A percentile compares a stretch with the other conserved stretches of the same genome.
Evolutionary conservation across 1,284 basidiomycete species (phyloP).

Genomic region (Rhizopogon hawkerae): DNA sequence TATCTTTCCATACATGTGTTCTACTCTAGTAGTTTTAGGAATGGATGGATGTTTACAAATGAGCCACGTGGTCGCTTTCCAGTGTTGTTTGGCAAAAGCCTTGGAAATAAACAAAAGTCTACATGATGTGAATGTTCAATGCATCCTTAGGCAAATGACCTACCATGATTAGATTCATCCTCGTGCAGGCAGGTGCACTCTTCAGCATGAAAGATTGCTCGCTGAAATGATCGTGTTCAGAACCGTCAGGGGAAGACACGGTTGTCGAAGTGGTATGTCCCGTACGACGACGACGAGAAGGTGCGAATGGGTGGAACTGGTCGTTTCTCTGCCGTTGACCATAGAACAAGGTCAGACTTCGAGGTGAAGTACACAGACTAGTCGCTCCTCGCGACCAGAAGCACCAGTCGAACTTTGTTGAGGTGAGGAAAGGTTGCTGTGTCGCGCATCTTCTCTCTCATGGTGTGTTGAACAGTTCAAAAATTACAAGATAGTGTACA

Average conservation of each 20-base stretch:
- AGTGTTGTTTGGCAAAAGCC: slow-evolving; percentile 8
- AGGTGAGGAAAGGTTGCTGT: slow-evolving; percentile 47
- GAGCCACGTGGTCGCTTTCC: background rate
- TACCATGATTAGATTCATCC: slow-evolving; percentile 86
- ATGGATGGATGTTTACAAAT: background rate
- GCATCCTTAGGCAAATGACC: background rate
- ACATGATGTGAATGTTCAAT: background rate
- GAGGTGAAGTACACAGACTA: slow-evolving; percentile 91
- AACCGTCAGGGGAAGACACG: slow-evolving; percentile 98
- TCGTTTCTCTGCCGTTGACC: slow-evolving; percentile 1
- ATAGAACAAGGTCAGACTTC: slow-evolving; percentile 63
- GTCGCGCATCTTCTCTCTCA: slow-evolving; percentile 1
- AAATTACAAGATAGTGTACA: slow-evolving; percentile 92
- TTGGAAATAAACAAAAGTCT: slow-evolving; percentile 2
- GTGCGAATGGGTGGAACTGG: slow-evolving; percentile 31
- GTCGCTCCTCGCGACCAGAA: slow-evolving; percentile 98
- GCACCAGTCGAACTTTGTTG: slow-evolving; percentile 98
- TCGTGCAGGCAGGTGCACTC: slow-evolving; percentile 63
- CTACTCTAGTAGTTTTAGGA: background rate
- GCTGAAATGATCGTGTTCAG: slow-evolving; percentile 32
- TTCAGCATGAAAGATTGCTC: slow-evolving; percentile 1
- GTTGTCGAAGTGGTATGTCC: slow-evolving; percentile 95
- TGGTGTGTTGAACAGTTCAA: slow-evolving; percentile 59
- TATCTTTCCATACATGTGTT: background rate
- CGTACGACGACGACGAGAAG: slow-evolving; percentile 95